A percentile compares a stretch with the other conserved stretches of the same genome.
phyloP scores from a whole-genome alignment of 1,284 basidiomycete species.

The Microstroma glucosiphilum region DNA sequence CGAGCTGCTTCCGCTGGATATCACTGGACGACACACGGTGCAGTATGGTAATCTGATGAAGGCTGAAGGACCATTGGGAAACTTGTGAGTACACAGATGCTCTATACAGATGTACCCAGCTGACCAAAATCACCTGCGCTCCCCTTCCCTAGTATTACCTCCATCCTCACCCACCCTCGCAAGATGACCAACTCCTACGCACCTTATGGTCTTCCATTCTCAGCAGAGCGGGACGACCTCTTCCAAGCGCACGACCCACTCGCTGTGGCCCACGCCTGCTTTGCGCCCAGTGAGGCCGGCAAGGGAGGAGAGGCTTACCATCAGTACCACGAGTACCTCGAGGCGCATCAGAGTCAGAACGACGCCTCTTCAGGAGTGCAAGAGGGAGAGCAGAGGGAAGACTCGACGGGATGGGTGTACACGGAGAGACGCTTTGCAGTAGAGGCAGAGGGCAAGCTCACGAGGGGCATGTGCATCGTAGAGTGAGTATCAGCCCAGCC shows the following conservation, averaged over 20 bases:
- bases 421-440: conserved; percentile 28
- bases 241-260: conserved; percentile 47
- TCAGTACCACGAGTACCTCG: background rate
- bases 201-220: conserved; percentile 27
- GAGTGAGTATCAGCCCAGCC: too few species aligned
- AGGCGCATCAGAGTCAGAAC: background rate
- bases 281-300: conserved; percentile 13
- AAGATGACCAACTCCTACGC: conserved; percentile 41
- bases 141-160: conserved; percentile 19
- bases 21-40: conserved; percentile 36
- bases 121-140: conserved; percentile 7
- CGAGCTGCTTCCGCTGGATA: conserved; percentile 40
- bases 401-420: conserved; percentile 22
- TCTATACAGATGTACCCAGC: background rate
- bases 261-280: conserved; percentile 43
- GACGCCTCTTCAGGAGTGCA: background rate
- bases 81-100: conserved; percentile 10
- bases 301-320: background rate
- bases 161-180: conserved; percentile 38
- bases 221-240: conserved; percentile 32
- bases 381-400: conserved; percentile 1
- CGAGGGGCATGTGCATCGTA: conserved; percentile 42
- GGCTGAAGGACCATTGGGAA: conserved; percentile 14
- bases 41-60: conserved; percentile 36
- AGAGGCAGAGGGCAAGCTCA: conserved; percentile 37